These are phyloP conservation scores for Pseudonectria buxi DNA, from an alignment of 2,329 filamentous ascomycete species.

Conservation along the genomic window DNA sequence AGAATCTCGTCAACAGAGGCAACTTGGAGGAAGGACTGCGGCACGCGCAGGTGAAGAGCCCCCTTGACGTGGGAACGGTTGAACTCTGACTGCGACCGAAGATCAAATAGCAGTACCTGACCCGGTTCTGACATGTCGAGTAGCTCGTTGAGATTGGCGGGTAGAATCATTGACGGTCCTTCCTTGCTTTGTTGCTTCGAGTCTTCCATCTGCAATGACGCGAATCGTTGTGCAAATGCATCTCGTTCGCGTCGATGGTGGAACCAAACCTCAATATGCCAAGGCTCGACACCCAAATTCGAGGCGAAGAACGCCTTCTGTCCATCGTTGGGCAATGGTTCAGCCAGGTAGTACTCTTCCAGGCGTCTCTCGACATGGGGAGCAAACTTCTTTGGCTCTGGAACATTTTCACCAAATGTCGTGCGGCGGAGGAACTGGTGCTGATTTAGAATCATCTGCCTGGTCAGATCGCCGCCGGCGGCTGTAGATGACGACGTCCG, in stretches of 20 bases:
- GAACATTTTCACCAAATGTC: constrained; percentile 31
- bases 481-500: constrained; percentile 16
- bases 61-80: constrained; percentile 45
- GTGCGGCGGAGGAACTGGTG: constrained; percentile 35
- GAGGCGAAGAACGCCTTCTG: constrained; percentile 49
- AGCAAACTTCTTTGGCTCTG: constrained; percentile 40
- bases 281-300: constrained; percentile 44
- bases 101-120: constrained; percentile 42
- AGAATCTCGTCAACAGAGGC: constrained; percentile 46
- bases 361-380: constrained; percentile 43
- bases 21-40: constrained; percentile 40
- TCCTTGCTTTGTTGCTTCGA: constrained; percentile 23
- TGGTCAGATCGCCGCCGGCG: constrained; percentile 25
- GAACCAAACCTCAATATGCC: constrained; percentile 50
- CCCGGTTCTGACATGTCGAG: constrained; percentile 43
- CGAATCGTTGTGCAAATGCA: constrained; percentile 37
- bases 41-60: constrained; percentile 46
- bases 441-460: constrained; percentile 39
- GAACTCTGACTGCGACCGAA: constrained; percentile 41
- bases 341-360: constrained; percentile 45
- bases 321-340: constrained; percentile 41
- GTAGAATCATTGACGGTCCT: constrained; percentile 42
- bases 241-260: constrained; percentile 46
- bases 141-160: constrained; percentile 43
- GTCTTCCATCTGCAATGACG: constrained; percentile 36